phyloP scores from a whole-genome alignment of 179 eudicot species.

The Silene vulgaris region DNA sequence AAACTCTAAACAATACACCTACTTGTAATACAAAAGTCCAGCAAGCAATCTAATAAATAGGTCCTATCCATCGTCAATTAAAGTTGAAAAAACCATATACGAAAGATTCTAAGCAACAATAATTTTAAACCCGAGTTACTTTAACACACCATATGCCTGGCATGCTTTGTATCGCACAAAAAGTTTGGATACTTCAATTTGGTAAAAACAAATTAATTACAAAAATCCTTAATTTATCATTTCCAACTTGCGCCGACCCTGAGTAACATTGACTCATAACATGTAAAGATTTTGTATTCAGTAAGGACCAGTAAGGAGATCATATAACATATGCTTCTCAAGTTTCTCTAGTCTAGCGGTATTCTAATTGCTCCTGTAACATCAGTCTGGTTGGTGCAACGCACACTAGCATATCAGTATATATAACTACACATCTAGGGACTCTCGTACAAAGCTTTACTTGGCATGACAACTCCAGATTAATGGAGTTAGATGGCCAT shows the following conservation, averaged over 20 bases:
- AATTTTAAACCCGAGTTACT: too few species aligned
- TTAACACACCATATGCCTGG: too few species aligned
- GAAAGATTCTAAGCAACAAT: too few species aligned
- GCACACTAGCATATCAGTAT: neutral
- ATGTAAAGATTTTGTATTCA: neutral
- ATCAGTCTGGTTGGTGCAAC: neutral
- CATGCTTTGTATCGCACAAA: too few species aligned
- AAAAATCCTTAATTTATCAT: too few species aligned
- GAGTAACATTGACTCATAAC: neutral
- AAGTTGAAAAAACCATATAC: too few species aligned
- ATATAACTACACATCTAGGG: neutral
- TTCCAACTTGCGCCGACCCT: neutral
- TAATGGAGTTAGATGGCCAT: neutral
- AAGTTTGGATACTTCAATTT: too few species aligned
- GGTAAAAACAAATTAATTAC: too few species aligned
- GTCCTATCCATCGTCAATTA: too few species aligned
- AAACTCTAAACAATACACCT: neutral
- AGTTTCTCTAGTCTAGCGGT: neutral
- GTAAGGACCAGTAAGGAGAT: neutral
- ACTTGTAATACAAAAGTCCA: neutral
- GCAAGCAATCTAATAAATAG: neutral
- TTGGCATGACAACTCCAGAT: constrained; percentile 2
- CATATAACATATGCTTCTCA: neutral
- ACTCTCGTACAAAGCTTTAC: neutral
- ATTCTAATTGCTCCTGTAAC: neutral